phyloP scores from a whole-genome alignment of 2,329 filamentous ascomycete genomes.

The Epichloe festucae region DNA sequence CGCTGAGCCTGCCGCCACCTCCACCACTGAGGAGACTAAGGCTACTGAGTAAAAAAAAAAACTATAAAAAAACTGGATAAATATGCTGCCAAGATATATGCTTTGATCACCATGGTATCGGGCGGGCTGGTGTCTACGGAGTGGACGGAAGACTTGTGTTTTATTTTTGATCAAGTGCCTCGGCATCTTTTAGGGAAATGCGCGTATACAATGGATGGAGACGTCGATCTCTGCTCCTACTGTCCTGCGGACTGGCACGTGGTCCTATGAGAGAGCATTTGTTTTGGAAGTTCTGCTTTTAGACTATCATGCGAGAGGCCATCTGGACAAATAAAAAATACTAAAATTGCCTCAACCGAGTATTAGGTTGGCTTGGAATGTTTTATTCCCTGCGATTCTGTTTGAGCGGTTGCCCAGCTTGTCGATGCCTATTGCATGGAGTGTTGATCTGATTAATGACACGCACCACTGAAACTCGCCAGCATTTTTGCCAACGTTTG shows the following conservation, averaged over 20 bases:
- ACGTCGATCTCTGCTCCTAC: conserved; percentile 23
- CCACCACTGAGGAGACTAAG: conserved; percentile 55
- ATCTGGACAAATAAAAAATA: conserved; percentile 45
- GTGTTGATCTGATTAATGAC: background rate
- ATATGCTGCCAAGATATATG: conserved; percentile 15
- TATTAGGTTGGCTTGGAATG: background rate
- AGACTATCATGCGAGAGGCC: conserved; percentile 41
- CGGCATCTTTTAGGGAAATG: conserved; percentile 35
- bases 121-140: conserved; percentile 51
- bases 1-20: conserved; percentile 43
- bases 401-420: background rate
- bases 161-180: conserved; percentile 38
- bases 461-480: background rate
- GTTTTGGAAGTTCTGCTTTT: conserved; percentile 36
- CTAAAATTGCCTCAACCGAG: conserved; percentile 28
- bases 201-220: conserved; percentile 25
- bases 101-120: conserved; percentile 24
- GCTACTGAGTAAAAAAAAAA: conserved; percentile 39
- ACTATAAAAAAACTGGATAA: conserved; percentile 7
- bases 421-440: background rate
- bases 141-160: conserved; percentile 47
- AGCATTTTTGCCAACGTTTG: background rate
- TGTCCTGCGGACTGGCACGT: conserved; percentile 25
- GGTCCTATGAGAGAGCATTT: conserved; percentile 32
- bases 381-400: background rate